Base-by-base conservation (phyloP, 208 protist species). In the Trypanosoma theileri region DNA sequence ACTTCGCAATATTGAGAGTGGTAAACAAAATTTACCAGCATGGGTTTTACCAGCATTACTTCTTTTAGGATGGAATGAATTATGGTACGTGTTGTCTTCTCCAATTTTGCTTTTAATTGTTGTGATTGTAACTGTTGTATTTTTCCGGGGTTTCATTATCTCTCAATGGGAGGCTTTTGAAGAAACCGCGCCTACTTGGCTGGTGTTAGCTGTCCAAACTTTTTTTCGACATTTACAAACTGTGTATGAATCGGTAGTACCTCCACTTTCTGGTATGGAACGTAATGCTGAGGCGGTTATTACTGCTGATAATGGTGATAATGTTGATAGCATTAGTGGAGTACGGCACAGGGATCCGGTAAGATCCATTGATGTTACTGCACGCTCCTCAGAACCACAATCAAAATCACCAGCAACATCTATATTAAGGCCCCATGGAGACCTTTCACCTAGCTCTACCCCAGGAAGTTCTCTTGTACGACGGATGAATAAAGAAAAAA, bases 31-130 rank as follows among this genome's bases (percentile, higher is more conserved):
- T 19, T 69, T 94, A 46, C 91, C 91, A 16, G 78, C 75, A 12
- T 96, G 91, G 91, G 85, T 96, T 13, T 70, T 87, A 24, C 81
- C 82, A 4, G 75, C 79, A 24, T 72, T 96, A 50, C 65, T 92
- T 17, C 22, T 90, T 4, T 78, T 94, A 17, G 88, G 91, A 14
- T 90, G 78, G 79, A 94, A 96, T 67, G 86, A 94, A 75, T n/a
- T 94, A 10, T 75, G 65, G 75, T 96, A 94, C 67, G 80, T 96
- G 8, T 6, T 89, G 51, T 88, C 78, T 1, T 85, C 75, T n/a
- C 91, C 91, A 4, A 19, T 81, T 11, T 73, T 96, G 17, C 77
- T 96, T 6, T 41, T 88, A 11, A 6, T 82, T 26, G 48, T 93
- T 28, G 61, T 86, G 14, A 59, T 84, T 41, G 62, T 92, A 31